Evolutionary conservation across 257 asterid genomes (phyloP).

Genomic region (Leonotis leonurus): DNA sequence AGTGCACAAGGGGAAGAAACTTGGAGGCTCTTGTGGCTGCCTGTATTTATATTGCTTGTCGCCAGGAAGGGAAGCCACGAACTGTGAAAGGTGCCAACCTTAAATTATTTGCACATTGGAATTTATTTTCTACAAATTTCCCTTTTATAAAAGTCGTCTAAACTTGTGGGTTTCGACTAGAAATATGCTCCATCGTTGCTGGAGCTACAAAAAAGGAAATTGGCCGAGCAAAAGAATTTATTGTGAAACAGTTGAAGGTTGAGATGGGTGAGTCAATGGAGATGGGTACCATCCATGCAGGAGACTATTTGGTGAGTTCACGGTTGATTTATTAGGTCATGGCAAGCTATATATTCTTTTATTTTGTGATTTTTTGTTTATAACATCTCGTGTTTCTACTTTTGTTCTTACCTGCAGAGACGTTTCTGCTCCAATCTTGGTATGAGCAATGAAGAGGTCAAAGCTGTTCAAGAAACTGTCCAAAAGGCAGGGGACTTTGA

Average conservation of each 20-base stretch:
- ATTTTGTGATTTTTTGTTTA: background rate
- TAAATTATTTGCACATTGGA: slow-evolving; percentile 25
- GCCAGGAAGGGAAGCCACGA: slow-evolving; percentile 86
- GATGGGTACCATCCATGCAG: slow-evolving; percentile 87
- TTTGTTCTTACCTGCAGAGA: slow-evolving; percentile 33
- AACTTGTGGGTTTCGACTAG: slow-evolving; percentile 49
- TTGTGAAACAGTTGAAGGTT: slow-evolving; percentile 86
- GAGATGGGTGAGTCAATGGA: slow-evolving; percentile 91
- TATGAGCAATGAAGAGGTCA: slow-evolving; percentile 69
- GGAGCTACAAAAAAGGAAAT: slow-evolving; percentile 92
- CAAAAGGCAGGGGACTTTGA: slow-evolving; percentile 80
- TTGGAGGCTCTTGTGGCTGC: slow-evolving; percentile 86
- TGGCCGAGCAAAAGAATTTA: slow-evolving; percentile 86
- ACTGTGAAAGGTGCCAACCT: slow-evolving; percentile 76
- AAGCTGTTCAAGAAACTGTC: slow-evolving; percentile 90
- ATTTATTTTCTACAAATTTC: slow-evolving; percentile 21
- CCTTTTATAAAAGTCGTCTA: slow-evolving; percentile 28
- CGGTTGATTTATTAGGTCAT: background rate
- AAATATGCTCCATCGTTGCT: slow-evolving; percentile 78
- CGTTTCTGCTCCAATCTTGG: slow-evolving; percentile 95
- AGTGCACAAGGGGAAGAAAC: slow-evolving; percentile 87
- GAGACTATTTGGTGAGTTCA: slow-evolving; percentile 81
- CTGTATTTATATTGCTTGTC: slow-evolving; percentile 84
- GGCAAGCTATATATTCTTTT: background rate
- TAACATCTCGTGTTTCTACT: background rate